These are phyloP conservation scores for Tolypocladium inflatum DNA, from an alignment of 2,329 filamentous ascomycete genomes.

Conservation along the genomic window DNA sequence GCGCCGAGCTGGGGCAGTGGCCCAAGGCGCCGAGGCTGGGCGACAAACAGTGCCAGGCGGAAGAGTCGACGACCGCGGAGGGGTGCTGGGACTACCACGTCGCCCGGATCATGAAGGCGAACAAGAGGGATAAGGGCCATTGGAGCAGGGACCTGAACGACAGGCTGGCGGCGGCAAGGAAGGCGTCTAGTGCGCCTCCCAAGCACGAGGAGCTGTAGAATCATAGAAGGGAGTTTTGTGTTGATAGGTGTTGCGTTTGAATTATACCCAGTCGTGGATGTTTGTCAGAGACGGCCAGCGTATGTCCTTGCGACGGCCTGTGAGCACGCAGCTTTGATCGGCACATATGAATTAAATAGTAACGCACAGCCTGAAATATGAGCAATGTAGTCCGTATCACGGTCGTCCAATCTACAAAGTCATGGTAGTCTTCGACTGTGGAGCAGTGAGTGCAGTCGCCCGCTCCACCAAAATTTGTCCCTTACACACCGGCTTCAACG, in stretches of 20 bases:
- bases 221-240: not conserved
- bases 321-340: not conserved
- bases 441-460: not conserved
- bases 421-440: not conserved
- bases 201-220: conserved; percentile 24
- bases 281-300: not conserved
- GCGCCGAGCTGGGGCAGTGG: conserved; percentile 48
- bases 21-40: conserved; percentile 27
- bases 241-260: not conserved
- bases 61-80: conserved; percentile 25
- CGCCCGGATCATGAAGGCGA: conserved; percentile 25
- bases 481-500: not conserved
- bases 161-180: conserved; percentile 22
- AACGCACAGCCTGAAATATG: not conserved
- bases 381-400: not conserved
- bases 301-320: not conserved
- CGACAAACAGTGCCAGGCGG: conserved; percentile 25
- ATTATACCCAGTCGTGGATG: not conserved
- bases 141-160: conserved; percentile 36
- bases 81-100: conserved; percentile 52
- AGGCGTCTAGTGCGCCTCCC: conserved; percentile 14
- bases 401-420: not conserved
- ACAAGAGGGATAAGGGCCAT: conserved; percentile 25
- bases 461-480: not conserved
- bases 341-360: no score